phyloP scores from a whole-genome alignment of 176 grass and related monocot species.

The Carex parvula region DNA sequence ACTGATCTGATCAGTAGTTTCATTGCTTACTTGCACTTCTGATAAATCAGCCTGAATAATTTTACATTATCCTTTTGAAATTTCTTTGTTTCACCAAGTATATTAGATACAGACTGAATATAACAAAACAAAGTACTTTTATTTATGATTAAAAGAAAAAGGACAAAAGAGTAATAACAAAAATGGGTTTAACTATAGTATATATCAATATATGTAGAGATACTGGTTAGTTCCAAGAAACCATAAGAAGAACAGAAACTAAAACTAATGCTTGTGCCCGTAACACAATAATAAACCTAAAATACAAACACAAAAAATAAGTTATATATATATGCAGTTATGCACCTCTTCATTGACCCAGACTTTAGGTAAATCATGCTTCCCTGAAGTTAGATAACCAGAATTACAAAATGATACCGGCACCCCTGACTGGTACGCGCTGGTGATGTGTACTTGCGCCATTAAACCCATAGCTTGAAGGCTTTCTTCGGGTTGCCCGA shows the following conservation, averaged over 20 bases:
- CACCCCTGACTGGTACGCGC: neutral
- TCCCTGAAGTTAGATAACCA: constrained; percentile 1
- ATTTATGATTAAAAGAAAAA: neutral
- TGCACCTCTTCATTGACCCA: constrained; percentile 21
- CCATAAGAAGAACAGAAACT: neutral
- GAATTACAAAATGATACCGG: constrained; percentile 15
- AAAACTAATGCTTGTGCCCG: neutral
- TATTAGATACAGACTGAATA: neutral
- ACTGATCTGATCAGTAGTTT: constrained; percentile 23
- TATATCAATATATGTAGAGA: neutral
- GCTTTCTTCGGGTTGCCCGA: constrained; percentile 1
- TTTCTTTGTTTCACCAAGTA: neutral
- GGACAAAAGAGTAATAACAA: neutral
- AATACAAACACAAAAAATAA: neutral
- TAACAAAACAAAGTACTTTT: constrained; percentile 10
- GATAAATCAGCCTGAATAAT: constrained; percentile 42
- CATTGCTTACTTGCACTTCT: constrained; percentile 28
- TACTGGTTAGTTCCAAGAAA: neutral
- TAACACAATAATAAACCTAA: neutral
- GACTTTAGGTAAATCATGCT: neutral
- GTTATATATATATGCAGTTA: neutral
- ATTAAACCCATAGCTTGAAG: constrained; percentile 10
- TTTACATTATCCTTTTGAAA: constrained; percentile 1
- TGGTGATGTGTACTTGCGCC: neutral
- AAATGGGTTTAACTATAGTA: neutral